Evolutionary conservation across 129 eudicot genomes (phyloP).

Genomic region (Centrapalus pauciflorus): DNA sequence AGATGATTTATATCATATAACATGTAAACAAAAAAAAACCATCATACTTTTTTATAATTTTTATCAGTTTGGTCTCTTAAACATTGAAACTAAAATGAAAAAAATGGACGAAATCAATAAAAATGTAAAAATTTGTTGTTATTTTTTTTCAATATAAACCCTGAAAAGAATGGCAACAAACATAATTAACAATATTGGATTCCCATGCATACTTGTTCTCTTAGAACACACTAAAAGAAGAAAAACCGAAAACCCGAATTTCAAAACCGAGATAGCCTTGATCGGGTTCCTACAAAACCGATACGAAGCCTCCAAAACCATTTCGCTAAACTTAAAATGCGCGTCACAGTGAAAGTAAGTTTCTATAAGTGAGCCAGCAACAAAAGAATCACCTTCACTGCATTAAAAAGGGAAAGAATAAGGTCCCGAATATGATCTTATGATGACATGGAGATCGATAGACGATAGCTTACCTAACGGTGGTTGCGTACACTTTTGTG

Average conservation of each 20-base stretch:
- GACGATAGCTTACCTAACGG: constrained; percentile 65
- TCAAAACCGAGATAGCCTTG: neutral
- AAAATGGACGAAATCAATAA: too few relatives aligned
- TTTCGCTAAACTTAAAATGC: neutral
- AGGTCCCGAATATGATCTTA: constrained; percentile 17
- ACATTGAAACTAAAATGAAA: too few relatives aligned
- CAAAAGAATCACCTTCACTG: neutral
- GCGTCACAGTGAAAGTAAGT: too few relatives aligned
- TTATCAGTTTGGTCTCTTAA: too few relatives aligned
- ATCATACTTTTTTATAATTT: too few relatives aligned
- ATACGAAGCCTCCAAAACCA: constrained; percentile 11
- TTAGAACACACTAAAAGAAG: constrained; percentile 29
- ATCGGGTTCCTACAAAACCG: too few relatives aligned
- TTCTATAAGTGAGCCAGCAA: neutral
- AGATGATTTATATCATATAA: too few relatives aligned
- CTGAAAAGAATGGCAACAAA: too few relatives aligned
- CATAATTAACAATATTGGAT: too few relatives aligned
- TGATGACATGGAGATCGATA: constrained; percentile 27
- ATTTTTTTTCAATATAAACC: too few relatives aligned
- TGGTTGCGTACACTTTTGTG: constrained; percentile 43
- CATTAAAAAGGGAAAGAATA: constrained; percentile 12
- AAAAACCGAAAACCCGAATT: constrained; percentile 33
- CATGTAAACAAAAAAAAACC: too few relatives aligned
- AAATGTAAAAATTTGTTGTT: too few relatives aligned
- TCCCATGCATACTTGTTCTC: constrained; percentile 45